These are phyloP conservation scores for Neofusicoccum sp. DNA, from an alignment of 2,329 filamentous ascomycete genomes.

Conservation along the genomic window DNA sequence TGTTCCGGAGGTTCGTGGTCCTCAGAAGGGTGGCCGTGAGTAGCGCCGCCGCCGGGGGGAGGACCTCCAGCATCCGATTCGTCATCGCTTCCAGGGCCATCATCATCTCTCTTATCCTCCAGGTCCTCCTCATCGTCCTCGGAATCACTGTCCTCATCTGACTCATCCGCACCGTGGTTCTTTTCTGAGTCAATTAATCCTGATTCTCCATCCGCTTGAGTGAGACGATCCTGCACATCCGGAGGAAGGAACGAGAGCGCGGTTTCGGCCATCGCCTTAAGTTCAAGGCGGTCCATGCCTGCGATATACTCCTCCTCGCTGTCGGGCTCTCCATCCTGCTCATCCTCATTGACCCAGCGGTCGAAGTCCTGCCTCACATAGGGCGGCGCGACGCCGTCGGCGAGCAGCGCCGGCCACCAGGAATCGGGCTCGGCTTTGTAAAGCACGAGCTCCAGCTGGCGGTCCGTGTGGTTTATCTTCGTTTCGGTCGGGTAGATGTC, in stretches of 20 bases:
- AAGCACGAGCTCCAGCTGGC: neutral
- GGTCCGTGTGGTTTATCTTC: neutral
- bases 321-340: neutral
- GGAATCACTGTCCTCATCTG: neutral
- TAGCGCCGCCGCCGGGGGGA: neutral
- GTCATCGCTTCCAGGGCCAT: neutral
- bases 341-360: neutral
- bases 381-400: neutral
- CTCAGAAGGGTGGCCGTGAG: neutral
- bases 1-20: no score
- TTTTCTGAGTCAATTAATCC: no score
- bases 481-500: neutral
- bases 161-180: neutral
- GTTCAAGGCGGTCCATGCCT: neutral
- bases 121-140: neutral
- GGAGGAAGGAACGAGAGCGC: neutral
- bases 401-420: slow-evolving; percentile 5
- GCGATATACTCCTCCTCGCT: neutral
- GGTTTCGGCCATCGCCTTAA: neutral
- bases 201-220: neutral
- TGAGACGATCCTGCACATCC: neutral
- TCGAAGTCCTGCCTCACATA: slow-evolving; percentile 4
- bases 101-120: neutral
- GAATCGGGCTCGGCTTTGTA: slow-evolving; percentile 5
- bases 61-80: neutral